Evolutionary conservation across 1,284 basidiomycete genomes (phyloP).

Genomic region (Veloboletus limbatus): DNA sequence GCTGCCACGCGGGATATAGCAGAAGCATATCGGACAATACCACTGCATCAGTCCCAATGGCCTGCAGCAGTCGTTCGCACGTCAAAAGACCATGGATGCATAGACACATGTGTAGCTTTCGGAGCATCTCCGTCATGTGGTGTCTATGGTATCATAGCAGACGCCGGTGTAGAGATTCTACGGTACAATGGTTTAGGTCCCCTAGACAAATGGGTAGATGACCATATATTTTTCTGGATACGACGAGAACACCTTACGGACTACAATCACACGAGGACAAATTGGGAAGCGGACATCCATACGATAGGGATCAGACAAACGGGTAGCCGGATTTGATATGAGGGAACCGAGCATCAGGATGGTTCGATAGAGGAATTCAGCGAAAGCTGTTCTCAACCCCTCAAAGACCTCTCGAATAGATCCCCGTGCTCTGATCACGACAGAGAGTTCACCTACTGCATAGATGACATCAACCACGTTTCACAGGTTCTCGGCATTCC

Average conservation of each 20-base stretch:
- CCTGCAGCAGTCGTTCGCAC: neutral
- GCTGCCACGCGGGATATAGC: neutral
- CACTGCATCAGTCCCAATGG: neutral
- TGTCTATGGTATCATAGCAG: conserved; percentile 30
- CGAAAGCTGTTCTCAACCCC: neutral
- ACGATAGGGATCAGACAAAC: too few relatives aligned
- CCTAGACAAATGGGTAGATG: conserved; percentile 5
- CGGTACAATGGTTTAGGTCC: neutral
- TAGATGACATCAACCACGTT: neutral
- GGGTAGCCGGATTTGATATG: too few relatives aligned
- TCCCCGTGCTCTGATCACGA: neutral
- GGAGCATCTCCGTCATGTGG: conserved; percentile 34
- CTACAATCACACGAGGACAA: too few relatives aligned
- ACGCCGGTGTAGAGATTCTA: conserved; percentile 22
- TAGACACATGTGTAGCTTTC: conserved; percentile 6
- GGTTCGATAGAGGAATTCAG: neutral
- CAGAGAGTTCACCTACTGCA: neutral
- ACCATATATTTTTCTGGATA: conserved; percentile 3
- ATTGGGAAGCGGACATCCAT: too few relatives aligned
- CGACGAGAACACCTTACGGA: neutral
- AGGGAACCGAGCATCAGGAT: fast-evolving
- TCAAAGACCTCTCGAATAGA: fast-evolving
- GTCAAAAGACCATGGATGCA: neutral
- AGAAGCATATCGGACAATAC: conserved; percentile 2
- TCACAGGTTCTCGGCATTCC: neutral